Percentiles rank a stretch among this genome's conserved stretches.
Evolutionary conservation across 2,329 filamentous ascomycete genomes (phyloP).

Genomic region (Trichoderma hamatum): DNA sequence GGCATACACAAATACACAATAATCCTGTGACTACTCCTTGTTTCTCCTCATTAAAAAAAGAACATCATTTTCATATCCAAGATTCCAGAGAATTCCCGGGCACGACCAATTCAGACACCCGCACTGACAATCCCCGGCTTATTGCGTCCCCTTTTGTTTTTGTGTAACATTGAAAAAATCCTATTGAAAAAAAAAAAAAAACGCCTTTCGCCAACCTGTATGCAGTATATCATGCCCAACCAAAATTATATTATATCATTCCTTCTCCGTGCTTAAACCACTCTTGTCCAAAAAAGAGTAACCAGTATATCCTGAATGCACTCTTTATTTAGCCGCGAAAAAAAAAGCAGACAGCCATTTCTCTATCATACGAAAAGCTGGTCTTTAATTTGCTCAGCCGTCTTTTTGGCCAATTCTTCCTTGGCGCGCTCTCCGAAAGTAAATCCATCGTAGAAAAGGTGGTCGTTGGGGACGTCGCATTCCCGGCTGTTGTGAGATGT

Average conservation of each 20-base stretch:
- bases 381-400: constrained; percentile 5
- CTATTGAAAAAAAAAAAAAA: background rate
- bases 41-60: background rate
- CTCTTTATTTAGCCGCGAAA: background rate
- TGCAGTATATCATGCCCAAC: constrained; percentile 3
- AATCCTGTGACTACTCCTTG: background rate
- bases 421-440: constrained; percentile 45
- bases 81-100: background rate
- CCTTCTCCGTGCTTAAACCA: background rate
- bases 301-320: background rate
- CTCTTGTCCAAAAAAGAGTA: background rate
- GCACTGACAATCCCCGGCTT: background rate
- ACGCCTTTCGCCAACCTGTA: constrained; percentile 20
- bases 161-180: background rate
- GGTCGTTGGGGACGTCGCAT: constrained; percentile 50
- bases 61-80: background rate
- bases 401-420: constrained; percentile 29
- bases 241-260: background rate
- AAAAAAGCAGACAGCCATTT: background rate
- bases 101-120: background rate
- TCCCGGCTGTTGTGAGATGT: constrained; percentile 24
- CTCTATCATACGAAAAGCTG: constrained; percentile 12
- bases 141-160: background rate
- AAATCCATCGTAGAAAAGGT: constrained; percentile 58
- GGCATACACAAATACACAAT: background rate